Conservation (phyloP, 2,329 filamentous ascomycete genomes). For the Penicillium sp. region DNA sequence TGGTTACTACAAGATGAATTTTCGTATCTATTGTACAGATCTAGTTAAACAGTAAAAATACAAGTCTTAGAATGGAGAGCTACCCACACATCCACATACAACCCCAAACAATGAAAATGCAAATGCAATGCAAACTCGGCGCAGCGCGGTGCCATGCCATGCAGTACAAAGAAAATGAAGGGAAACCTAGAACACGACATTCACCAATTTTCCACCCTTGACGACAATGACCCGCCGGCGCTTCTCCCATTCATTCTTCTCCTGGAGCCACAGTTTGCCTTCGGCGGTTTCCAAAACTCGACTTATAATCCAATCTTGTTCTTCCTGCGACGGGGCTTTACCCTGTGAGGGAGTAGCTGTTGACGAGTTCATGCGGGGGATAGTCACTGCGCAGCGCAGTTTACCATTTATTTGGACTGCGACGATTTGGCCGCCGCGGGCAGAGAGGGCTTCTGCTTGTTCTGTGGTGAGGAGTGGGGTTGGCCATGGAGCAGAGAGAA, state of each 20-base stretch:
- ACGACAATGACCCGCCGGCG: conserved; percentile 72
- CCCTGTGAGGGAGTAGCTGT: conserved; percentile 35
- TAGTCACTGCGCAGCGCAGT: conserved; percentile 69
- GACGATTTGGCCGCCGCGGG: conserved; percentile 56
- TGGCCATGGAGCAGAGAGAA: conserved; percentile 65
- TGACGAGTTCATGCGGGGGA: conserved; percentile 59
- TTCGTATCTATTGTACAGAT: conserved; percentile 14
- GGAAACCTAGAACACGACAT: conserved; percentile 66
- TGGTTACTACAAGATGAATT: conserved; percentile 72
- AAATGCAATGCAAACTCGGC: conserved; percentile 6
- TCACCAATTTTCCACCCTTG: conserved; percentile 70
- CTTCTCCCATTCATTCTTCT: conserved; percentile 56
- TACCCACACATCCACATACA: neutral
- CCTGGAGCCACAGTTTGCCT: conserved; percentile 62
- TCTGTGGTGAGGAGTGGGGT: conserved; percentile 45
- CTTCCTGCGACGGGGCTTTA: conserved; percentile 35
- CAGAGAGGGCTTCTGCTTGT: conserved; percentile 55
- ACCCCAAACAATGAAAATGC: neutral
- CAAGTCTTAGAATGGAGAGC: conserved; percentile 17
- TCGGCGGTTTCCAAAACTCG: conserved; percentile 67
- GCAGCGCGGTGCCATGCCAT: neutral
- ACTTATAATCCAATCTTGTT: conserved; percentile 66
- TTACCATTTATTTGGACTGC: conserved; percentile 84
- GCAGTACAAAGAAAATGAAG: conserved; percentile 12
- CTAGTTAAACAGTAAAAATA: conserved; percentile 8